phyloP scores from a whole-genome alignment of 2,329 filamentous ascomycete genomes.

The Cladophialophora chaetospira region DNA sequence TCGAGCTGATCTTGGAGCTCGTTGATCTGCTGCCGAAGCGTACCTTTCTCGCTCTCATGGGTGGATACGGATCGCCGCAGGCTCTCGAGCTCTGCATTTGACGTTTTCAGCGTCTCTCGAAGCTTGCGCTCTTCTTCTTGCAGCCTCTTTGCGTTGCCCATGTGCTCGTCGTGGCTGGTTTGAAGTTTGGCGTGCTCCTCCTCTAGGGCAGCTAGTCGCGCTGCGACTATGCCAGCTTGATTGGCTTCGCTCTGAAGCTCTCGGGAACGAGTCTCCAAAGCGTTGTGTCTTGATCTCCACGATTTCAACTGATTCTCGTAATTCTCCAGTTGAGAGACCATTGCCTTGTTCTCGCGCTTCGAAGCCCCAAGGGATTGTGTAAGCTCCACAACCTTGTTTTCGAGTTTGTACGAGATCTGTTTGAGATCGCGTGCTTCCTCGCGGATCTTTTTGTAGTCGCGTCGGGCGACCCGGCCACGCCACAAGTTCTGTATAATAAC shows the following conservation, averaged over 20 bases:
- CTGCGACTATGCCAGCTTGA: conserved; percentile 92
- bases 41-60: conserved; percentile 82
- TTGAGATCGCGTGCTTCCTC: conserved; percentile 98
- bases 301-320: conserved; percentile 96
- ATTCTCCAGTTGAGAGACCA: conserved; percentile 86
- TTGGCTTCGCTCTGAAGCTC: conserved; percentile 96
- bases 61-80: conserved; percentile 73
- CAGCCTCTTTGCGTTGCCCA: conserved; percentile 85
- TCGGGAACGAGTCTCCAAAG: conserved; percentile 84
- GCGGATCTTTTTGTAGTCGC: conserved; percentile 83
- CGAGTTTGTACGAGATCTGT: conserved; percentile 98
- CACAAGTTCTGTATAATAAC: conserved; percentile 89
- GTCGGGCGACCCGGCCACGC: conserved; percentile 80
- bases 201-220: conserved; percentile 86
- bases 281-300: conserved; percentile 90
- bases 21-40: conserved; percentile 81
- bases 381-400: conserved; percentile 99
- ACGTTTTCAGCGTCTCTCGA: conserved; percentile 76
- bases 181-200: conserved; percentile 94
- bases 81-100: conserved; percentile 78
- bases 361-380: conserved; percentile 90
- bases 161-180: conserved; percentile 84
- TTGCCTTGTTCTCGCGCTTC: conserved; percentile 90
- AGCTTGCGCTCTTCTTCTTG: conserved; percentile 91
- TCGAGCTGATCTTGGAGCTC: conserved; percentile 93